phyloP scores from a whole-genome alignment of 352 stramenopile genomes.

The Phytophthora boehmeriae region DNA sequence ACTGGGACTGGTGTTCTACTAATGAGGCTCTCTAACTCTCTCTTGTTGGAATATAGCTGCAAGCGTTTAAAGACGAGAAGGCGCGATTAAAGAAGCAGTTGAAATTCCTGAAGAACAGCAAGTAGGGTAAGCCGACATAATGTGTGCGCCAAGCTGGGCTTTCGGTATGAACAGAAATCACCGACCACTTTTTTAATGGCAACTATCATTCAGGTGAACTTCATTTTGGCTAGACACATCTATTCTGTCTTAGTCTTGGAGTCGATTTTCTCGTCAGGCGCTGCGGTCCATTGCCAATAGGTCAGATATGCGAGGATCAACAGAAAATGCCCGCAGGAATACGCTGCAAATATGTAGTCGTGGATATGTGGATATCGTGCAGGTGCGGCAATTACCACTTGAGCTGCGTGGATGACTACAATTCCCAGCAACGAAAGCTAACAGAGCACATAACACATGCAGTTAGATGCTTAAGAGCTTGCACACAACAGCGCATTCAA shows the following conservation, averaged over 20 bases:
- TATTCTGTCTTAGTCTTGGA: conserved; percentile 51
- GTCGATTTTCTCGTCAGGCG: conserved; percentile 14
- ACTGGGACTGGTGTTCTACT: no score
- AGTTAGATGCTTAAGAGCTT: conserved; percentile 5
- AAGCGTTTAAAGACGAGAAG: conserved; percentile 89
- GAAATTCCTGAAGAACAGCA: conserved; percentile 72
- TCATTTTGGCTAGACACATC: conserved; percentile 6
- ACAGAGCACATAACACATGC: conserved; percentile 6
- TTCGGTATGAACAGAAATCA: conserved; percentile 4
- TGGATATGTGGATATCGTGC: conserved; percentile 81
- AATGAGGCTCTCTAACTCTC: no score
- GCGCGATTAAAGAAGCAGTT: conserved; percentile 85
- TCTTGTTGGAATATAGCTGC: conserved; percentile 39
- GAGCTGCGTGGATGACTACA: conserved; percentile 57
- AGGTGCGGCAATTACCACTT: conserved; percentile 52
- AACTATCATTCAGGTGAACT: conserved; percentile 12
- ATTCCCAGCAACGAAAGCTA: conserved; percentile 68
- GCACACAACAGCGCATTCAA: conserved; percentile 1
- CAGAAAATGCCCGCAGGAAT: conserved; percentile 81
- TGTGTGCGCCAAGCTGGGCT: conserved; percentile 7
- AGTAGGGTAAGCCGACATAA: conserved; percentile 36
- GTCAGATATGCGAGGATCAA: conserved; percentile 77
- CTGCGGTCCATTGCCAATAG: conserved; percentile 83
- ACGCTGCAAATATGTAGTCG: conserved; percentile 85
- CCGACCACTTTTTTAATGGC: conserved; percentile 7